Percentiles rank a stretch among this genome's conserved stretches.
Evolutionary conservation across 106 monocot species (phyloP).

Genomic region (Vanilla planifolia): DNA sequence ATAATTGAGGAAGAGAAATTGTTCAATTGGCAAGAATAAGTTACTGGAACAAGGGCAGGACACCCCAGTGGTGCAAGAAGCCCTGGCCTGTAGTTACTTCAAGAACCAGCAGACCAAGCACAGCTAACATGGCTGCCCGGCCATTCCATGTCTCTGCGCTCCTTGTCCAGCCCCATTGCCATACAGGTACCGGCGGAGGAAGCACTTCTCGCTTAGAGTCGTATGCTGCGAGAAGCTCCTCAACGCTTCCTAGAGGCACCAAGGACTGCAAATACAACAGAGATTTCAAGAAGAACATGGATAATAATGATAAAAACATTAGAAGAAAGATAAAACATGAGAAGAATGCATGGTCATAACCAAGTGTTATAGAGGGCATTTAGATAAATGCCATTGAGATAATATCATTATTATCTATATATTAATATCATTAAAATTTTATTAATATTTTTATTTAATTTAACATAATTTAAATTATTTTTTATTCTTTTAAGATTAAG

Average conservation of each 20-base stretch:
- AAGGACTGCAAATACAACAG: conserved; percentile 50
- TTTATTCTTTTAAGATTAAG: no score
- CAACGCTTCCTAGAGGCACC: conserved; percentile 92
- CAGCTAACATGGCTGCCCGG: conserved; percentile 85
- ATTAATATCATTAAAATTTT: no score
- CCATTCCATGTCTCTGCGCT: conserved; percentile 99
- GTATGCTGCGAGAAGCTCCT: conserved; percentile 89
- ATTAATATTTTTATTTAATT: no score
- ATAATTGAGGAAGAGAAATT: no score
- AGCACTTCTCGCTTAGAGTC: conserved; percentile 76
- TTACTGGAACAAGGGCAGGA: conserved; percentile 37
- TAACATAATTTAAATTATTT: no score
- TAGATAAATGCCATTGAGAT: no score
- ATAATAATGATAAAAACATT: no score
- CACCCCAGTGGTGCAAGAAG: conserved; percentile 87
- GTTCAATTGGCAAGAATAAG: no score
- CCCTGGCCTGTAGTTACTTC: conserved; percentile 86
- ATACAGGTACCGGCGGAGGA: conserved; percentile 86
- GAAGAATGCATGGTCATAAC: no score
- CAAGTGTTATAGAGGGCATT: no score
- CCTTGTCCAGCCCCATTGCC: conserved; percentile 99
- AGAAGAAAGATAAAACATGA: no score
- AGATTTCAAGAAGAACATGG: neutral
- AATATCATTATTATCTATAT: no score
- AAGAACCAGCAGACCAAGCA: conserved; percentile 60